Evolutionary conservation across 208 protist species (phyloP), one percentile per base, ranked within the genome.

Genomic region (Crithidia sp.): DNA sequence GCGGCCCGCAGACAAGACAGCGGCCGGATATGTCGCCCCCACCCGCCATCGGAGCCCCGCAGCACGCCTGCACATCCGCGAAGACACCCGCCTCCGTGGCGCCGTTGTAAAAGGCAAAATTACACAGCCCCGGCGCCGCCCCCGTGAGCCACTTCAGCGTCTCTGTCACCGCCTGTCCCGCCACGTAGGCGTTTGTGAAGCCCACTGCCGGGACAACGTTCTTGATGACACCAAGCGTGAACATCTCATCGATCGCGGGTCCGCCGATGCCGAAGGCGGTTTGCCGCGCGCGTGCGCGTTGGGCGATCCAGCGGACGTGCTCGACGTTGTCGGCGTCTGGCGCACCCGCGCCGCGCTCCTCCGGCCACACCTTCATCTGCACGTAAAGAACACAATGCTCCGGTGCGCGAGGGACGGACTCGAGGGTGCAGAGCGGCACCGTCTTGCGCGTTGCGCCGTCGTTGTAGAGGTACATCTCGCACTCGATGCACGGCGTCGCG

Each of bases 161-260:
- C 81, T 99, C 98, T 41, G 94, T 95, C 5, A 96, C 92, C 39
- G 94, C 98, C 40, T 93, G 86, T 16, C 91, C 92, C 12, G 97
- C 92, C 19, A 99, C 95, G 49, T 99, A 88, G 19, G 98, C 97
- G 79, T 99, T 99, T 39, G 98, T 99, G 50, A 98, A 98, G 43
- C 98, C 97, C 40, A 99, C 98, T 0, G 99, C 98, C 3, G 99
- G 99, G 71, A 99, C 99, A 64, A 99, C 99, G 68, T 99, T 99
- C 76, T 99, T 99, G 9, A 99, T 83, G 0, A 99, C 98, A 57
- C 98, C 97, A 66, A 96, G 83, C 10, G 94, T 95, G 43, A 99
- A 95, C 14, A 77, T 57, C 12, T 91, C 91, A 47, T 91, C 79
- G 44, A 97, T 98, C 95, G 90, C 28, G 9, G 85, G 52, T 16